A percentile compares a stretch with the other conserved stretches of the same genome.
Conservation (phyloP, 352 stramenopile genomes). For the Phytopythium delawarense region DNA sequence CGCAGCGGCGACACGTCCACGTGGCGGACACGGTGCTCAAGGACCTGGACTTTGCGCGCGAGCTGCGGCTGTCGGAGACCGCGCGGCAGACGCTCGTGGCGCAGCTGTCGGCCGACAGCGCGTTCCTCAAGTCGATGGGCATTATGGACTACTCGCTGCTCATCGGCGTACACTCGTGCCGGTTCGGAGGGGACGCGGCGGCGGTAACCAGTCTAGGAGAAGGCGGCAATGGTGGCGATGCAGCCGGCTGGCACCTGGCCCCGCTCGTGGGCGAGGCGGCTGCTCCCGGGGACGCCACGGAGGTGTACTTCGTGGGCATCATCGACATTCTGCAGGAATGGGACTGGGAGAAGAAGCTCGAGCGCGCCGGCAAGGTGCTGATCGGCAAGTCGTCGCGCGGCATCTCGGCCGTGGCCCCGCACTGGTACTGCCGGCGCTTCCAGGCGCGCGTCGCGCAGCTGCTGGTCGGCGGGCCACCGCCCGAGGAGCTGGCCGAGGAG, state of each 20-base stretch:
- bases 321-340: conserved; percentile 86
- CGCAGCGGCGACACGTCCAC: conserved; percentile 34
- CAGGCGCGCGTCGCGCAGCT: conserved; percentile 53
- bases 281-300: conserved; percentile 20
- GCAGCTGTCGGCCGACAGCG: conserved; percentile 49
- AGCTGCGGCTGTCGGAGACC: conserved; percentile 29
- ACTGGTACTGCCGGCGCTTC: conserved; percentile 68
- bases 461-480: conserved; percentile 23
- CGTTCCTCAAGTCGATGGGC: conserved; percentile 61
- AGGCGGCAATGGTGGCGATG: neutral
- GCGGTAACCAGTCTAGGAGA: conserved; percentile 4
- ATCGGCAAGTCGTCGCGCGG: conserved; percentile 57
- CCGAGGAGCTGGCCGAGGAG: conserved; percentile 21
- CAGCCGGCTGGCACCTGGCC: conserved; percentile 21
- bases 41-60: conserved; percentile 54
- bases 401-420: conserved; percentile 59
- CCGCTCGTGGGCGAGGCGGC: conserved; percentile 18
- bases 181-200: conserved; percentile 13
- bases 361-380: conserved; percentile 70
- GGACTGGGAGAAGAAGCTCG: conserved; percentile 77
- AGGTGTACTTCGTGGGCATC: conserved; percentile 82
- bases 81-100: conserved; percentile 35
- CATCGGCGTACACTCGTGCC: conserved; percentile 65
- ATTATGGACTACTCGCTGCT: conserved; percentile 84
- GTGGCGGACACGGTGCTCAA: conserved; percentile 69